Base-by-base conservation (phyloP, 495 filamentous ascomycete species). In the Penicillium canescens region DNA sequence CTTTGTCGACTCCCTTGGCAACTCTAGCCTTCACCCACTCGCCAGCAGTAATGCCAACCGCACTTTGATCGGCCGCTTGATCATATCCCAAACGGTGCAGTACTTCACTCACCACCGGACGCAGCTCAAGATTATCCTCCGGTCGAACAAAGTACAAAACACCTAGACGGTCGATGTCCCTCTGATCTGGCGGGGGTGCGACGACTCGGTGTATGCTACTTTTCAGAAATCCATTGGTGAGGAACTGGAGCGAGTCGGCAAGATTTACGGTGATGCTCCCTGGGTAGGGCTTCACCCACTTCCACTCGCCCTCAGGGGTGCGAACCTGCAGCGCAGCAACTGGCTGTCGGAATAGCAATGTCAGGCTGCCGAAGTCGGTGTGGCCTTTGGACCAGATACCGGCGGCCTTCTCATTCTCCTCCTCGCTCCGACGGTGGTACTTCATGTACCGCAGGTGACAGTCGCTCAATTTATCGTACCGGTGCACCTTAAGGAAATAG, bases 401-500 rank as follows among this genome's bases (percentile, higher is more conserved):
- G 3, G 66, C 63, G 20, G 60, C 59, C 31, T 70, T 71, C 13
- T 65, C 69, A 37, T 80, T 72, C 41, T 80, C 78, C 44, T 79
- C 78, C 0, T 68, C 57, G 1, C 63, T 68, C 1, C 80, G 69
- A 0, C 71, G 63, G 39, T 71, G 62, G 50, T 82, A 83, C 39
- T 77, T 77, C 79, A 82, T 82, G 59, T 83, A 82, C 1, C 81
- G 71, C 6, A 83, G 62, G 56, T 82, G 76, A 46, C 73, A 71
- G 9, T 75, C 69, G 23, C 69, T 67, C 12, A 71, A 57, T 11
- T 69, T 67, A 14, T 78, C 74, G 44, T 83, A 83, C 9, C 67
- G 68, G 51, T 85, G 82, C n/a, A 64, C 63, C 10, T 77, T 67
- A 0, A 75, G 62, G 18, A 83, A 72, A 45, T 71, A 75, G 13